phyloP scores from a whole-genome alignment of 1,139 yeast species.

The Scheffersomyces illinoinensis region DNA sequence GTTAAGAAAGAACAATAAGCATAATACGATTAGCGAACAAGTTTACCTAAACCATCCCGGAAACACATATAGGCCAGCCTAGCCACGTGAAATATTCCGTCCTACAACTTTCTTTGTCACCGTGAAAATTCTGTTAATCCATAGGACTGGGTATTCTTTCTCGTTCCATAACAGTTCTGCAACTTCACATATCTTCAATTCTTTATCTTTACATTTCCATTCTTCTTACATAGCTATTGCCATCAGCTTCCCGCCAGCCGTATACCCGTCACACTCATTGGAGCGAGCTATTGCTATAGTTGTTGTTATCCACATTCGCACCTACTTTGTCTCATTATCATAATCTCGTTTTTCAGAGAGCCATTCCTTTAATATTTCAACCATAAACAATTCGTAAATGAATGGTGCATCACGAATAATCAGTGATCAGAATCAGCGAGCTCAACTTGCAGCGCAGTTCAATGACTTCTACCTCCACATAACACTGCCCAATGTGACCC shows the following conservation, averaged over 20 bases:
- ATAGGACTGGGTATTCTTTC: neutral
- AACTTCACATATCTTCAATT: neutral
- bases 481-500: slow-evolving; percentile 51
- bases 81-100: neutral
- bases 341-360: neutral
- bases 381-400: slow-evolving; percentile 8
- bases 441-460: slow-evolving; percentile 62
- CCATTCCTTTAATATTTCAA: neutral
- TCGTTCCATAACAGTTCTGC: neutral
- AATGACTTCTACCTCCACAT: slow-evolving; percentile 60
- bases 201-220: neutral
- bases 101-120: neutral
- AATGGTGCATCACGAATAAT: slow-evolving; percentile 18
- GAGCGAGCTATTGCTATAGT: neutral
- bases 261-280: neutral
- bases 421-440: slow-evolving; percentile 34
- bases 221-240: neutral
- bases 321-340: neutral
- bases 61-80: neutral
- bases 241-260: neutral
- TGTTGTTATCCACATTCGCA: neutral
- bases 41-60: neutral
- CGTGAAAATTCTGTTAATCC: neutral
- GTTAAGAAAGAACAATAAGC: neutral
- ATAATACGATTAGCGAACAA: neutral